Evolutionary conservation across 2,329 filamentous ascomycete genomes (phyloP), one percentile per base, ranked within the genome.

Genomic region (Parastagonospora avenae): DNA sequence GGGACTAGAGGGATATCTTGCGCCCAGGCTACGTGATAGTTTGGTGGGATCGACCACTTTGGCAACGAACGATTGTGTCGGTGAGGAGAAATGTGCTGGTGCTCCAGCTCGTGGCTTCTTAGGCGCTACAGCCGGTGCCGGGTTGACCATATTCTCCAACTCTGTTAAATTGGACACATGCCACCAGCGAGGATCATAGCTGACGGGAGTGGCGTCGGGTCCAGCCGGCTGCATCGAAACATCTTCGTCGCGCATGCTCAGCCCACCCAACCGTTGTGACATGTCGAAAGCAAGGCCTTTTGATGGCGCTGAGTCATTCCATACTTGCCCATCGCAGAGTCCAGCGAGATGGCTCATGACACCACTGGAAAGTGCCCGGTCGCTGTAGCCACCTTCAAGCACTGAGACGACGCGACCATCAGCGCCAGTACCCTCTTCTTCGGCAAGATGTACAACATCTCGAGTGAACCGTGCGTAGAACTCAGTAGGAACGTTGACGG

Each of bases 361-460:
- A 38, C 94, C 94, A 30, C 91, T 96, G 45, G 84, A 88, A 42
- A 99, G 77, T 8, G 94, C 94, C 51, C 92, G 85, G 74, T 99
- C 91, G 69, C 92, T 97, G 69, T 99, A 99, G 0, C 94, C 94
- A 29, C 94, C 94, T 74, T 99, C 94, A 16, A 99, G 81, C 2
- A 97, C 92, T 71, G 93, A 97, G 67, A 99, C 88, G 16, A 97
- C 82, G 38, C 94, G 84, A 2, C 93, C 93, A 24, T 95, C 88
- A 1, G 91, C 90, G 27, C 84, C 82, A 1, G 90, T 83, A 2
- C 83, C 89, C 62, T 90, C 86, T 70, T 97, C 92, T 35, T 90
- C 83, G 0, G 95, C 89, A 52, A 99, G 79, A 41, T 83, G 85
- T 11, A 95, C 87, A 2, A 97, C 84, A 67, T 99, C 94, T 38